A percentile compares a stretch with the other conserved stretches of the same genome.
These are phyloP conservation scores for Chloromonas sp. DNA, from an alignment of 163 green algal species.

Conservation along the genomic window DNA sequence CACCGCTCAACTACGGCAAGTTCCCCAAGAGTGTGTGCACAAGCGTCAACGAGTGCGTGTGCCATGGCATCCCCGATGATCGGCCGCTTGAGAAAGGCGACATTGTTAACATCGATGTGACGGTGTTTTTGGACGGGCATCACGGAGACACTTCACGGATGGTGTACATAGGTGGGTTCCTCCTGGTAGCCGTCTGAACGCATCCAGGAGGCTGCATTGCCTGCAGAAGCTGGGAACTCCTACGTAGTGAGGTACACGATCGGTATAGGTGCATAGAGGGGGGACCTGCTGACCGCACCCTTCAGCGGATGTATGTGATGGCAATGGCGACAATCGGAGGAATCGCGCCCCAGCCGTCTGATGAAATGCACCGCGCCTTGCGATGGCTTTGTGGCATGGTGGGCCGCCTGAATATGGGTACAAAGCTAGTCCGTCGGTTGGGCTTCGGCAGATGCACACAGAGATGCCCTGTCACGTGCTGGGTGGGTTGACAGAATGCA, in stretches of 20 bases:
- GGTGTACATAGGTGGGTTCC: constrained; percentile 71
- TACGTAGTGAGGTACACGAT: background rate
- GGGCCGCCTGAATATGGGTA: no score
- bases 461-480: no score
- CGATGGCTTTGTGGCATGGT: no score
- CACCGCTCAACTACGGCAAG: constrained; percentile 73
- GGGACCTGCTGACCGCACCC: no score
- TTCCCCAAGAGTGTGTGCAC: constrained; percentile 99
- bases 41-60: constrained; percentile 97
- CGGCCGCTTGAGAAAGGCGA: constrained; percentile 71
- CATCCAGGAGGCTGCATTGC: background rate
- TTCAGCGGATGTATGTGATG: no score
- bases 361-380: no score
- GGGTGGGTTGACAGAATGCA: no score
- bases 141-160: constrained; percentile 93
- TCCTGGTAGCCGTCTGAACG: background rate
- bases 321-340: background rate
- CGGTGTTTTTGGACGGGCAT: constrained; percentile 75
- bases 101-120: constrained; percentile 99
- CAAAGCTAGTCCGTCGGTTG: no score
- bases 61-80: constrained; percentile 95
- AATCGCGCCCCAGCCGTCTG: background rate
- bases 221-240: background rate
- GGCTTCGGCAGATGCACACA: no score
- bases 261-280: no score